Evolutionary conservation across 2,329 filamentous ascomycete species (phyloP), one percentile per base, ranked within the genome.

Genomic region (Colletotrichum sp.): DNA sequence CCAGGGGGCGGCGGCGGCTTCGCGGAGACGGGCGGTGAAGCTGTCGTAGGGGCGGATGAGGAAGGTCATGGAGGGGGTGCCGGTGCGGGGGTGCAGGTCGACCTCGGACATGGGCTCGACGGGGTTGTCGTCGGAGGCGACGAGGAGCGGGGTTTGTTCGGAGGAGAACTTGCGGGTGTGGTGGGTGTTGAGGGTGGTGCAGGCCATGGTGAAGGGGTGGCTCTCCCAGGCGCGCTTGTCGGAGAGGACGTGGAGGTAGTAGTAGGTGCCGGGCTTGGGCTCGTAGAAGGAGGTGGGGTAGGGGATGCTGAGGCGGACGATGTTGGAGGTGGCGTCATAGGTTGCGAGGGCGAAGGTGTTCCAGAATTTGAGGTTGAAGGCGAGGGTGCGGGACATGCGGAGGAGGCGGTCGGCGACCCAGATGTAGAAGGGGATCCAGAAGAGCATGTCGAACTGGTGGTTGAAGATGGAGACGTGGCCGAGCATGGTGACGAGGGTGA

Each of bases 401-500:
- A 89, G 71, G 9, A 87, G 65, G 4, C 90, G 86, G 69, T 92
- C 90, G 2, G 86, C 78, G 1, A 84, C 66, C 90, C 90, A 92
- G 32, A 91, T 84, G 13, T 82, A 80, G 5, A 86, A 81, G 4
- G 88, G 88, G 0, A 87, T 82, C 86, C 88, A 92, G 67, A 90
- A 86, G 24, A 89, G 86, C 10, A 80, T 79, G 68, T 90, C 87
- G 73, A 87, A 91, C 63, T 86, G 82, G 24, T 86, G 86, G 7
- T 83, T 80, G 74, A 90, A 91, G 26, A 91, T 89, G n/a, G 90
- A 83, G 73, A 90, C 83, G 78, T 92, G 84, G 71, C 89, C 87
- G 48, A 89, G 88, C 85, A 91, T 88, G 0, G 87, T 86, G 36
- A 88, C 80, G 1, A 92, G 79, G 0, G 90, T 80, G 1, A 90